These are phyloP conservation scores for Cyanodermella asteris DNA, from an alignment of 2,329 filamentous ascomycete species.

Conservation along the genomic window DNA sequence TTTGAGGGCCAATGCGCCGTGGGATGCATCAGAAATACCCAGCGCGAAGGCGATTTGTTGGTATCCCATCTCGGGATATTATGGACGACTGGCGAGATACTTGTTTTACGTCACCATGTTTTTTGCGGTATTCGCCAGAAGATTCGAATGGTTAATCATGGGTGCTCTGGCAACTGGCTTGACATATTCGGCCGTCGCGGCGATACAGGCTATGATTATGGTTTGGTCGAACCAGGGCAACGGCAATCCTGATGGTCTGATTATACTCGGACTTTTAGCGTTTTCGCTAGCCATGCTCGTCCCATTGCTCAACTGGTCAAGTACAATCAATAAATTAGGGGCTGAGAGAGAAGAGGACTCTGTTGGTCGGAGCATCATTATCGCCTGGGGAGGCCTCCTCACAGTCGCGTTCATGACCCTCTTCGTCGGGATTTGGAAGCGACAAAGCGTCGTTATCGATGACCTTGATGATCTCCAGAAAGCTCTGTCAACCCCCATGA, in stretches of 20 bases:
- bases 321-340: slow-evolving; percentile 3
- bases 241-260: slow-evolving; percentile 8
- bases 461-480: no score
- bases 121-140: slow-evolving; percentile 11
- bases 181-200: slow-evolving; percentile 11
- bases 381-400: no score
- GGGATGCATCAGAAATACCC: no score
- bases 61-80: slow-evolving; percentile 12
- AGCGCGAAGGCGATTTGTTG: no score
- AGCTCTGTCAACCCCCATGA: no score
- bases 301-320: slow-evolving; percentile 4
- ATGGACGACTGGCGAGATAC: slow-evolving; percentile 11
- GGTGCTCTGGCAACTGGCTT: slow-evolving; percentile 12
- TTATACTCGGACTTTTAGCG: slow-evolving; percentile 11
- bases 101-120: slow-evolving; percentile 12
- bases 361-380: no score
- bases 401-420: no score
- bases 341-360: no score
- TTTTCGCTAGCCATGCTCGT: slow-evolving; percentile 9
- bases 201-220: slow-evolving; percentile 11
- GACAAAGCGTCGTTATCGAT: no score
- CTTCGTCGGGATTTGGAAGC: no score
- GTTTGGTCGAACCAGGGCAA: slow-evolving; percentile 8
- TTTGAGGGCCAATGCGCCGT: no score
- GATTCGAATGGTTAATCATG: slow-evolving; percentile 12